Evolutionary conservation across 495 filamentous ascomycete genomes (phyloP).

Genomic region (Pyrenula aspistea): DNA sequence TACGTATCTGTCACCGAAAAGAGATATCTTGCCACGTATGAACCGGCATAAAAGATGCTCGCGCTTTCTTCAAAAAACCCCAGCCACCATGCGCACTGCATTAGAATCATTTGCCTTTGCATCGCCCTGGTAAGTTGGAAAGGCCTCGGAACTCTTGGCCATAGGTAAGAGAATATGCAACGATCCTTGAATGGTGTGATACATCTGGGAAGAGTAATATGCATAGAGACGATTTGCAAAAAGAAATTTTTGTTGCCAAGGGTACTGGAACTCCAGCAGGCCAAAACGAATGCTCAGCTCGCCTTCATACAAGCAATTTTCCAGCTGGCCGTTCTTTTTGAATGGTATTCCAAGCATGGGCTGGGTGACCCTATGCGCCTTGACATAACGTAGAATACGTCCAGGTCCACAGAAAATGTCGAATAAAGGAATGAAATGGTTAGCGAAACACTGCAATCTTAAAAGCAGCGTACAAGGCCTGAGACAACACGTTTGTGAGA

Average conservation of each 20-base stretch:
- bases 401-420: background rate
- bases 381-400: slow-evolving; percentile 1
- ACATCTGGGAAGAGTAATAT: background rate
- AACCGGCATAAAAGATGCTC: background rate
- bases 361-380: background rate
- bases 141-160: background rate
- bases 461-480: background rate
- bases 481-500: background rate
- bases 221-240: background rate
- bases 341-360: slow-evolving; percentile 1
- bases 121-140: background rate
- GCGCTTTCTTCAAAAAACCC: background rate
- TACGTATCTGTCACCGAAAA: background rate
- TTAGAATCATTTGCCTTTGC: background rate
- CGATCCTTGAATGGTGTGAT: background rate
- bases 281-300: background rate
- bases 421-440: background rate
- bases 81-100: background rate
- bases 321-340: background rate
- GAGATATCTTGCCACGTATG: background rate
- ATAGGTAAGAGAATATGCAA: background rate
- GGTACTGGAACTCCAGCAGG: background rate
- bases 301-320: background rate
- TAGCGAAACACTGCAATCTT: background rate
- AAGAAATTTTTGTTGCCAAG: background rate